phyloP scores from a whole-genome alignment of 108 stramenopile species.

The Stephanodiscus minutulus region DNA sequence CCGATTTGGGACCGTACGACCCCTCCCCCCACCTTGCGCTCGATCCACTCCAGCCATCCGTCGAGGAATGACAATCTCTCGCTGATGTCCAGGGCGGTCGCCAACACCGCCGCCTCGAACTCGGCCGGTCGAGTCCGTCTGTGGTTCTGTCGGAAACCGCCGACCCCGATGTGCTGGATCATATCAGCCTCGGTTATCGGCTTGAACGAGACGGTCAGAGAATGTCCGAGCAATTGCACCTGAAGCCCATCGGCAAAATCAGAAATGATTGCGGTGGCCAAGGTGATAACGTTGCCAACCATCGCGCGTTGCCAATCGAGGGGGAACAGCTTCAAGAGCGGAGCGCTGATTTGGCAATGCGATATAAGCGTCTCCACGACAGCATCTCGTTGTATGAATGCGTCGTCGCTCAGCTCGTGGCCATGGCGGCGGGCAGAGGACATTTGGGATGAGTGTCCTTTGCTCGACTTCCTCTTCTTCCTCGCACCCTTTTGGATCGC shows the following conservation, averaged over 20 bases:
- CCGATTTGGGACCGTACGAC: conserved; percentile 82
- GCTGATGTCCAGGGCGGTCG: conserved; percentile 78
- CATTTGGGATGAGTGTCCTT: conserved; percentile 20
- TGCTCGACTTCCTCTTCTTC: conserved; percentile 43
- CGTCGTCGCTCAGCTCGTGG: conserved; percentile 48
- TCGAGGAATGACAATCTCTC: conserved; percentile 82
- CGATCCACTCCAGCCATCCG: conserved; percentile 86
- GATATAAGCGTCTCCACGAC: conserved; percentile 85
- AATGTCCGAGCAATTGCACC: conserved; percentile 83
- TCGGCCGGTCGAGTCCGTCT: conserved; percentile 65
- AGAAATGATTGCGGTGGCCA: conserved; percentile 76
- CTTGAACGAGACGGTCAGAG: conserved; percentile 78
- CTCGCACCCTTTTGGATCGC: conserved; percentile 63
- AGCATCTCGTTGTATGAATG: conserved; percentile 84
- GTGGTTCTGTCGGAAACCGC: conserved; percentile 60
- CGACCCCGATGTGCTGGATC: conserved; percentile 64
- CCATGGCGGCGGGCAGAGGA: conserved; percentile 34
- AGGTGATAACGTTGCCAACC: conserved; percentile 82
- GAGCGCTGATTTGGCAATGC: conserved; percentile 88
- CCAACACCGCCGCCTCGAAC: conserved; percentile 85
- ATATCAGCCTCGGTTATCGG: conserved; percentile 87
- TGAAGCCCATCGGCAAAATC: conserved; percentile 86
- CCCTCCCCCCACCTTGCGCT: conserved; percentile 81
- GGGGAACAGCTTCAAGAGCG: conserved; percentile 84
- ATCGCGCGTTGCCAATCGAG: conserved; percentile 87